phyloP scores from a whole-genome alignment of 371 early-diverging fungal genomes.

The Syncephalis plumigaleata region DNA sequence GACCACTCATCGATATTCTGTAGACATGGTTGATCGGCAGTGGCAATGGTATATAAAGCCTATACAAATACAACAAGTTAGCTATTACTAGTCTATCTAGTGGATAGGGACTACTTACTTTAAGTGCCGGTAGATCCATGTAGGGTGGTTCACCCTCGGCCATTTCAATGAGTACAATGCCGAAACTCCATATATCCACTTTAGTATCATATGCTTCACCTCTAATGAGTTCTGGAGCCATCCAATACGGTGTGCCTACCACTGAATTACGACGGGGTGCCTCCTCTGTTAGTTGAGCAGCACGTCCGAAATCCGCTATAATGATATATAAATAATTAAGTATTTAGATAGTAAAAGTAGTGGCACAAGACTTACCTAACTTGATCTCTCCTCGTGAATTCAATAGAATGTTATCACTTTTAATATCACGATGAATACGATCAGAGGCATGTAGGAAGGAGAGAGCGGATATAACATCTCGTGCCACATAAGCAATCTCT shows the following conservation, averaged over 20 bases:
- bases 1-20: conserved; percentile 28
- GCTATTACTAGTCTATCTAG: too few species aligned
- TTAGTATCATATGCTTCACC: conserved; percentile 70
- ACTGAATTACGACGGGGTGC: conserved; percentile 57
- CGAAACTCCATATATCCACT: conserved; percentile 89
- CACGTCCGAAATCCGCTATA: conserved; percentile 76
- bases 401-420: conserved; percentile 62
- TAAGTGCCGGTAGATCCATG: too few species aligned
- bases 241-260: conserved; percentile 78
- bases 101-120: too few species aligned
- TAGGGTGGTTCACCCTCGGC: conserved; percentile 5
- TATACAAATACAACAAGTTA: too few species aligned
- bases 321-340: neutral
- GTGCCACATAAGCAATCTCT: conserved; percentile 47
- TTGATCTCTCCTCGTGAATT: conserved; percentile 56
- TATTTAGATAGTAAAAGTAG: neutral
- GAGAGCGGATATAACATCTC: conserved; percentile 74
- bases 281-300: conserved; percentile 57
- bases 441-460: conserved; percentile 73
- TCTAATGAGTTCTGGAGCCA: conserved; percentile 88
- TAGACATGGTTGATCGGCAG: conserved; percentile 30
- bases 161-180: conserved; percentile 43
- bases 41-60: conserved; percentile 36
- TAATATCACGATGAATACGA: conserved; percentile 92
- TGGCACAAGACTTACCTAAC: conserved; percentile 15